These are phyloP conservation scores for Zanthoxylum bungeanum DNA, from an alignment of 345 rosid species.

Conservation along the genomic window DNA sequence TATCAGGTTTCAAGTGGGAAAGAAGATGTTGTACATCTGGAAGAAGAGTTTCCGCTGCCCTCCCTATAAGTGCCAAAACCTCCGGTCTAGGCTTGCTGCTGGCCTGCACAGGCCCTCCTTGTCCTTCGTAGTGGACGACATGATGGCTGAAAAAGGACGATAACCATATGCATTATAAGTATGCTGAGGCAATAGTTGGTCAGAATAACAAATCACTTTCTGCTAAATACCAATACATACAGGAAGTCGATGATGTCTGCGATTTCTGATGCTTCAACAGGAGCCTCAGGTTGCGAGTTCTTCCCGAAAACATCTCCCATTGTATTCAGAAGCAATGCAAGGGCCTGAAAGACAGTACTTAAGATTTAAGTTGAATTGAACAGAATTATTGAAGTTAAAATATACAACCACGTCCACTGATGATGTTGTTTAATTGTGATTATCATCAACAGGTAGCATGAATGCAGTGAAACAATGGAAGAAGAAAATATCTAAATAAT, in stretches of 20 bases:
- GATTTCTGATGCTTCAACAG: constrained; percentile 81
- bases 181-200: neutral
- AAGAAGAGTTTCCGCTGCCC: constrained; percentile 66
- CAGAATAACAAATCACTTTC: constrained; percentile 3
- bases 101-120: constrained; percentile 88
- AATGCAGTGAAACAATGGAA: neutral
- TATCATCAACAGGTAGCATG: neutral
- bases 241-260: constrained; percentile 82
- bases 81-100: constrained; percentile 85
- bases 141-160: constrained; percentile 58
- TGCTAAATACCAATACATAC: constrained; percentile 39
- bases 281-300: constrained; percentile 48
- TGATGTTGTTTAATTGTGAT: neutral
- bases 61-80: constrained; percentile 61
- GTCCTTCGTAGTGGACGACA: constrained; percentile 88
- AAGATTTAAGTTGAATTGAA: neutral
- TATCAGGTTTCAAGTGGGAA: constrained; percentile 75
- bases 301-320: constrained; percentile 85
- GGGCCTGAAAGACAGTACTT: constrained; percentile 46
- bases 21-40: constrained; percentile 87
- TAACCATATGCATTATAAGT: neutral
- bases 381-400: neutral
- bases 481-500: neutral
- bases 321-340: constrained; percentile 55
- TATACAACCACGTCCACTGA: neutral